Evolutionary conservation across 176 grass and related monocot genomes (phyloP), one percentile per base, ranked within the genome.

Genomic region (Melocanna baccifera): DNA sequence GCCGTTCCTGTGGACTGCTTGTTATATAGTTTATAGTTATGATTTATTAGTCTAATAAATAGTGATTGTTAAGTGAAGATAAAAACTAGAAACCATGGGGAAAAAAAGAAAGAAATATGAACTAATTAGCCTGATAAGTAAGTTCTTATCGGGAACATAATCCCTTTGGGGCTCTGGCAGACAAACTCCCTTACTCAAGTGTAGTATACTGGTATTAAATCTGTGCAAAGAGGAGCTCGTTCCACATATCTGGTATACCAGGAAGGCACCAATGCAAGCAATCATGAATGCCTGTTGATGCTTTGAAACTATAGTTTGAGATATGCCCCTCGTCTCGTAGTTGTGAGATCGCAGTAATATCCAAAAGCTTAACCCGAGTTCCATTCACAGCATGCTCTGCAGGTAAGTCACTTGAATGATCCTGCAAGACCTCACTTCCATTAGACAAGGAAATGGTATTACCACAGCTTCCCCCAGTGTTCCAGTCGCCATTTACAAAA

Each of bases 231-330:
- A 99, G 96, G 62, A 99, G 88, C 74, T 99, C 96, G 51, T 99
- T 99, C 96, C 96, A 99, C 56, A 80, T 87, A 62, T 96, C 96
- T 40, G 96, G 96, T 89, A 99, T 76, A 42, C 96, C 93, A 57
- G 96, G 96, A 81, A 99, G 90, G 70, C 96, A 99, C 96, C 96
- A 99, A 76, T 99, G 96, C 81, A 99, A 92, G 78, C 96, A 99
- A 81, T 99, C 96, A 28, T 89, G 87, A 5, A 90, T 85, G 20
- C 91, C 88, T 20, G 85, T 86, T 5, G 69, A 84, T 16, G 86
- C 61, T 83, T 90, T 96, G 7, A 81, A 64, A 58, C 48, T 94
- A 78, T 91, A 93, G 23, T 96, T 99, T 3, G 96, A 96, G 64
- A 99, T 91, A 55, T 99, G 96, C 46, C 87, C 93, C 85, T 99